Evolutionary conservation across 768 basidiomycete species (phyloP).

Genomic region (Pleurotus salmoneostramineus): DNA sequence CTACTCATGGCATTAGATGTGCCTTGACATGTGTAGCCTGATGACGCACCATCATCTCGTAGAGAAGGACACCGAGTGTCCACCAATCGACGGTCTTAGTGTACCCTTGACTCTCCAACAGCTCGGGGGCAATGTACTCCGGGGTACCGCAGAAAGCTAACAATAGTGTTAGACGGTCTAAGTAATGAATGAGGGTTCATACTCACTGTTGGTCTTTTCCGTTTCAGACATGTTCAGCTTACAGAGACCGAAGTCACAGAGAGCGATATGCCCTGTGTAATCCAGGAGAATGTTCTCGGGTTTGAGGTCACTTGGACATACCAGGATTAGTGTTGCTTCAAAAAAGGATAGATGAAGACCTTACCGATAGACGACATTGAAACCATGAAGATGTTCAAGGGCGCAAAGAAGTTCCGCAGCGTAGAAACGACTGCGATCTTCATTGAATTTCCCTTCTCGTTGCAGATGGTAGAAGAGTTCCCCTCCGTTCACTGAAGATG

Average conservation of each 20-base stretch:
- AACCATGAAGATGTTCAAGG: conserved; percentile 92
- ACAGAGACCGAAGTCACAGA: conserved; percentile 97
- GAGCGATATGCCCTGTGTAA: conserved; percentile 95
- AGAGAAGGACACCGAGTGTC: conserved; percentile 94
- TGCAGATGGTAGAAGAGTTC: conserved; percentile 98
- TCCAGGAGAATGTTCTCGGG: conserved; percentile 98
- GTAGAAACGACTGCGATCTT: conserved; percentile 91
- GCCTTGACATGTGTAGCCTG: conserved; percentile 9
- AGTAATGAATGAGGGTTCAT: conserved; percentile 4
- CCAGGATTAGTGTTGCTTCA: background rate
- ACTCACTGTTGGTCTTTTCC: conserved; percentile 93
- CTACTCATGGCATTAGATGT: conserved; percentile 28
- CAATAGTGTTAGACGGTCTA: conserved; percentile 10
- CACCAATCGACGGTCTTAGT: conserved; percentile 99
- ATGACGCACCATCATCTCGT: conserved; percentile 85
- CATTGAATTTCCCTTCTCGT: conserved; percentile 94
- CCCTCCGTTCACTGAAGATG: conserved; percentile 80
- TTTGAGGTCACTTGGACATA: conserved; percentile 72
- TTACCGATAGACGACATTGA: conserved; percentile 97
- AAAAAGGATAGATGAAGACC: conserved; percentile 14
- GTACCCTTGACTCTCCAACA: conserved; percentile 94
- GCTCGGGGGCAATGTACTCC: conserved; percentile 97
- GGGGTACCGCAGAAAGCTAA: conserved; percentile 97
- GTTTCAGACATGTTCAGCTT: conserved; percentile 97
- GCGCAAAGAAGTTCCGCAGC: conserved; percentile 96